A percentile compares a stretch with the other conserved stretches of the same genome.
Evolutionary conservation across 2,329 filamentous ascomycete species (phyloP).

Genomic region (Colletotrichum sp.): DNA sequence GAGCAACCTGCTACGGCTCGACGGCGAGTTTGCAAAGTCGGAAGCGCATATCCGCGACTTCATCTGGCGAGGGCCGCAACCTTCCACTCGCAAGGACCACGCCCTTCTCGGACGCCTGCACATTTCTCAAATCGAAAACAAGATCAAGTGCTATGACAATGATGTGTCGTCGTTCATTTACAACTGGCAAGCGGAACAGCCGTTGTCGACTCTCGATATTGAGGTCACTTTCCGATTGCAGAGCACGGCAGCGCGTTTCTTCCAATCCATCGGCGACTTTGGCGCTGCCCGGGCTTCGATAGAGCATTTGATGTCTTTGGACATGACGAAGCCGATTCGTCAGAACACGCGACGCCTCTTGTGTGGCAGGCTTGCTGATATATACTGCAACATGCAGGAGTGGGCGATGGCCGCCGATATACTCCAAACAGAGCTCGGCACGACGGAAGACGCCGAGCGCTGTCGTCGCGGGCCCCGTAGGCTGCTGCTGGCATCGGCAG

Average conservation of each 20-base stretch:
- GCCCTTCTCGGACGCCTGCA: slow-evolving; percentile 35
- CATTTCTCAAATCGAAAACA: slow-evolving; percentile 38
- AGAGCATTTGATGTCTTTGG: slow-evolving; percentile 32
- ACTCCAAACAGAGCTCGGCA: slow-evolving; percentile 26
- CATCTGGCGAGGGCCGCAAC: slow-evolving; percentile 14
- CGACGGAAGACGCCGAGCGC: slow-evolving; percentile 9
- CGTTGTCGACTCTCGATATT: slow-evolving; percentile 34
- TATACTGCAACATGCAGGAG: slow-evolving; percentile 33
- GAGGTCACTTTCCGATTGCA: slow-evolving; percentile 38
- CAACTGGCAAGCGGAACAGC: slow-evolving; percentile 31
- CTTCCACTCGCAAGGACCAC: slow-evolving; percentile 29
- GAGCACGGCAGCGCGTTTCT: slow-evolving; percentile 34
- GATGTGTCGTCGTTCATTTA: slow-evolving; percentile 34
- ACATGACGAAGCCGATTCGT: slow-evolving; percentile 28
- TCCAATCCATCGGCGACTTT: slow-evolving; percentile 38
- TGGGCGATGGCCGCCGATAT: slow-evolving; percentile 25
- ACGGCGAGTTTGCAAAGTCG: slow-evolving; percentile 29
- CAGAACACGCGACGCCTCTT: slow-evolving; percentile 30
- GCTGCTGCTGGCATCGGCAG: slow-evolving; percentile 27
- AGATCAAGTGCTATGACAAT: slow-evolving; percentile 34
- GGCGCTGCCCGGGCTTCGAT: slow-evolving; percentile 30
- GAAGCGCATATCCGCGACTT: slow-evolving; percentile 30
- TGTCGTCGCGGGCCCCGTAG: slow-evolving; percentile 28
- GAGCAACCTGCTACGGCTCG: slow-evolving; percentile 33
- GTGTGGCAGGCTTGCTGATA: slow-evolving; percentile 30